phyloP scores from a whole-genome alignment of 495 filamentous ascomycete genomes.

The Penicillium psychrofluorescens region DNA sequence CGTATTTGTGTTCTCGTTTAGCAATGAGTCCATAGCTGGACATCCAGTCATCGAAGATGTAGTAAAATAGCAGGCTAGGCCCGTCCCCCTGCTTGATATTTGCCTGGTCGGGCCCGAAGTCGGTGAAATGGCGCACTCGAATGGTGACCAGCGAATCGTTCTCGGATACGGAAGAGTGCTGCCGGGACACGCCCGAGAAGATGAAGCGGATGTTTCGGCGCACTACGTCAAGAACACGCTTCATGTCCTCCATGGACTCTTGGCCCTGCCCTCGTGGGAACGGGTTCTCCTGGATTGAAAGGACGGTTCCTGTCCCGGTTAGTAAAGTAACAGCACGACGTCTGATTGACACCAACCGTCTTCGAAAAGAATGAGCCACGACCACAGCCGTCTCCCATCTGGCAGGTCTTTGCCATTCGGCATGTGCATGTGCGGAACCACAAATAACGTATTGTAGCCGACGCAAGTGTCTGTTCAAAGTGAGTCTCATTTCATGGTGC shows the following conservation, averaged over 20 bases:
- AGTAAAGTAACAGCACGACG: not conserved
- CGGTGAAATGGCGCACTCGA: constrained; percentile 37
- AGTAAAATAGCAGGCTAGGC: constrained; percentile 74
- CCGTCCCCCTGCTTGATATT: constrained; percentile 50
- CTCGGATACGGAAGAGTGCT: constrained; percentile 30
- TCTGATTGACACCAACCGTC: constrained; percentile 42
- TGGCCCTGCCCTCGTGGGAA: constrained; percentile 34
- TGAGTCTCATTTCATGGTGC: not conserved
- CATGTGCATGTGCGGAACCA: constrained; percentile 31
- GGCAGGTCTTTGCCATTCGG: constrained; percentile 44
- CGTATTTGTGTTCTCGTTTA: constrained; percentile 54
- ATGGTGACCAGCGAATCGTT: constrained; percentile 43
- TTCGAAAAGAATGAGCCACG: constrained; percentile 75
- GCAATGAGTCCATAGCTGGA: constrained; percentile 59
- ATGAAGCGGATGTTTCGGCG: constrained; percentile 65
- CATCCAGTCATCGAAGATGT: constrained; percentile 83
- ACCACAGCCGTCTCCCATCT: constrained; percentile 60
- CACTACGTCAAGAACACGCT: constrained; percentile 41
- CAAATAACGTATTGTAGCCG: constrained; percentile 74
- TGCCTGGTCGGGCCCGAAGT: constrained; percentile 21
- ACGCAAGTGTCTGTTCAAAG: constrained; percentile 60
- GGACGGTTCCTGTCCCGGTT: constrained; percentile 50
- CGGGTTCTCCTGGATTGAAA: constrained; percentile 70
- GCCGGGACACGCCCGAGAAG: constrained; percentile 61
- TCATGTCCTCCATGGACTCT: constrained; percentile 21